Conservation (phyloP, 1,284 basidiomycete species). For the Lentinula novae-zelandiae region DNA sequence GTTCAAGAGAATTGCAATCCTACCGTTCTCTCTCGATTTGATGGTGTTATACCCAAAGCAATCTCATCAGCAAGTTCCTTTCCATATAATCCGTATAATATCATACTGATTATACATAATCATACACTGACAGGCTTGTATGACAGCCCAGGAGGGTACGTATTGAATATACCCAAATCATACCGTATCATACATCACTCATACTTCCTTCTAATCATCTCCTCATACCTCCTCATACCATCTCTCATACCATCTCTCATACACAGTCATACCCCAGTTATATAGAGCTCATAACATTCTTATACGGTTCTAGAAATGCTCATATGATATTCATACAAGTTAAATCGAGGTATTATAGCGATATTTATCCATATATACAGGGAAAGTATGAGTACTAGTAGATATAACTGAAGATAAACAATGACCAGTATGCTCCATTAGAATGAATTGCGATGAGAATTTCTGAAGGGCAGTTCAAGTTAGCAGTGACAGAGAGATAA, state of each 20-base stretch:
- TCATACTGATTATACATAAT: neutral
- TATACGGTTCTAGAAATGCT: neutral
- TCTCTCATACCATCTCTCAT: neutral
- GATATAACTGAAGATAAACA: too few species aligned
- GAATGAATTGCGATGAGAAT: too few species aligned
- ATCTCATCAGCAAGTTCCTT: conserved; percentile 5
- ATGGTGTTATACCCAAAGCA: neutral
- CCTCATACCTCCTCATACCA: too few species aligned
- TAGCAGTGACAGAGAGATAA: neutral
- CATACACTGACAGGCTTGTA: neutral
- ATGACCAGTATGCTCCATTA: too few species aligned
- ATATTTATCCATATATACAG: neutral
- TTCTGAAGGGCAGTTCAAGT: neutral
- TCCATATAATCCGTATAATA: neutral
- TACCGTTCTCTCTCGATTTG: neutral
- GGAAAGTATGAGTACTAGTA: too few species aligned
- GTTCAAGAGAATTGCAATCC: neutral
- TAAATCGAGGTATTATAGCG: neutral
- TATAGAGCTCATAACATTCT: neutral
- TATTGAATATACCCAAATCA: neutral
- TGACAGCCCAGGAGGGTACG: neutral
- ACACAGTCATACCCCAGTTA: neutral
- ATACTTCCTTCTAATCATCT: too few species aligned
- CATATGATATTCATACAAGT: neutral
- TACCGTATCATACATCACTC: neutral